These are phyloP conservation scores for Kodamaea arcana DNA, from an alignment of 1,139 yeast species.

Conservation along the genomic window DNA sequence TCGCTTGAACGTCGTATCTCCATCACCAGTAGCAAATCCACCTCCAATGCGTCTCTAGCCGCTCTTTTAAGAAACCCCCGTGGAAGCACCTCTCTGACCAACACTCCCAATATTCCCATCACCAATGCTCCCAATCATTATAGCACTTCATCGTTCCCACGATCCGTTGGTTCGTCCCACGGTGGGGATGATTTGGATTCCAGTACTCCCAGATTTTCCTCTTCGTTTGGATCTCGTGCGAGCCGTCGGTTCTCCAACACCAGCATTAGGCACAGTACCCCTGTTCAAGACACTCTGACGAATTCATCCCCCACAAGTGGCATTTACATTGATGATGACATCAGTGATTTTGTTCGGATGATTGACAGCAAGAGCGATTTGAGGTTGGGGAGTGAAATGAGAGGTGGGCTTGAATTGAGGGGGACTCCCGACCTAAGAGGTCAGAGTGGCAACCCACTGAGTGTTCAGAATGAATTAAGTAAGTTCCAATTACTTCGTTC, in stretches of 20 bases:
- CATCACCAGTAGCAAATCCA: constrained; percentile 44
- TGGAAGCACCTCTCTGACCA: constrained; percentile 24
- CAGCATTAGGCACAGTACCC: constrained; percentile 28
- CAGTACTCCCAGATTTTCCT: constrained; percentile 46
- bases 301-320: constrained; percentile 39
- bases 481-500: constrained; percentile 35
- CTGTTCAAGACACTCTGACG: constrained; percentile 28
- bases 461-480: constrained; percentile 34
- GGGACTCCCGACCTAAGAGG: too few relatives aligned
- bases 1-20: constrained; percentile 38
- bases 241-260: constrained; percentile 41
- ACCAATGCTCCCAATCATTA: constrained; percentile 13
- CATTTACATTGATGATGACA: constrained; percentile 58
- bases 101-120: constrained; percentile 29
- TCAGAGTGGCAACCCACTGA: neutral
- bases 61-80: constrained; percentile 51
- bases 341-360: constrained; percentile 76
- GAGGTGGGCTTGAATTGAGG: too few relatives aligned
- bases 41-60: constrained; percentile 54
- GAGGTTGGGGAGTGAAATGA: constrained; percentile 13
- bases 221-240: constrained; percentile 55
- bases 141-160: constrained; percentile 26
- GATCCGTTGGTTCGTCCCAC: constrained; percentile 41
- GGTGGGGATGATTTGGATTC: constrained; percentile 29
- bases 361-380: constrained; percentile 65